Conservation (phyloP, 306 rosid genomes). For the Sicyos edulis region DNA sequence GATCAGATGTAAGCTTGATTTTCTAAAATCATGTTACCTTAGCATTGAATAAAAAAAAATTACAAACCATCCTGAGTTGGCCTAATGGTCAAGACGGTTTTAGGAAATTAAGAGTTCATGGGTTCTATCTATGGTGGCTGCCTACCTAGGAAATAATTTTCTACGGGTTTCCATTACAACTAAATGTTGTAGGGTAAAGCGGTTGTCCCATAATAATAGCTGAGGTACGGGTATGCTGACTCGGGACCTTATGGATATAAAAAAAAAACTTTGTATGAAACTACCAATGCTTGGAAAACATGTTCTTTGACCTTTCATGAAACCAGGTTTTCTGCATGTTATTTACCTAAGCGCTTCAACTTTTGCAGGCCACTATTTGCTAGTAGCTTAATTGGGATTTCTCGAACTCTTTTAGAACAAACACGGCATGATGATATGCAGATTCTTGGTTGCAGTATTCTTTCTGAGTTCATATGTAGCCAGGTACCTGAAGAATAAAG, state of each 20-base stretch:
- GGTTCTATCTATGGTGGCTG: too few species aligned
- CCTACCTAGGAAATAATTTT: too few species aligned
- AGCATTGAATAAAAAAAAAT: neutral
- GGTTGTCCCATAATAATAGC: too few species aligned
- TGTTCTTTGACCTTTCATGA: slow-evolving; percentile 8
- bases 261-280: neutral
- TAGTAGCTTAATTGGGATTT: slow-evolving; percentile 63
- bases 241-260: too few species aligned
- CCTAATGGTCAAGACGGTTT: too few species aligned
- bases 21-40: slow-evolving; percentile 12
- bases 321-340: slow-evolving; percentile 13
- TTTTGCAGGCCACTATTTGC: slow-evolving; percentile 81
- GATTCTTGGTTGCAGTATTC: slow-evolving; percentile 69
- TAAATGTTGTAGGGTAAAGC: too few species aligned
- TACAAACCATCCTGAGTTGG: too few species aligned
- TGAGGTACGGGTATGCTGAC: too few species aligned
- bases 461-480: slow-evolving; percentile 54
- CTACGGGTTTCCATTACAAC: too few species aligned
- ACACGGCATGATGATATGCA: slow-evolving; percentile 58
- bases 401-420: slow-evolving; percentile 80
- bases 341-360: slow-evolving; percentile 27
- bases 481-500: slow-evolving; percentile 49
- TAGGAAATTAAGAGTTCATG: too few species aligned
- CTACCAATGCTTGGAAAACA: neutral
- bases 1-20: slow-evolving; percentile 78